Conservation (phyloP, 2,329 filamentous ascomycete genomes). For the Juglanconis juglandina region DNA sequence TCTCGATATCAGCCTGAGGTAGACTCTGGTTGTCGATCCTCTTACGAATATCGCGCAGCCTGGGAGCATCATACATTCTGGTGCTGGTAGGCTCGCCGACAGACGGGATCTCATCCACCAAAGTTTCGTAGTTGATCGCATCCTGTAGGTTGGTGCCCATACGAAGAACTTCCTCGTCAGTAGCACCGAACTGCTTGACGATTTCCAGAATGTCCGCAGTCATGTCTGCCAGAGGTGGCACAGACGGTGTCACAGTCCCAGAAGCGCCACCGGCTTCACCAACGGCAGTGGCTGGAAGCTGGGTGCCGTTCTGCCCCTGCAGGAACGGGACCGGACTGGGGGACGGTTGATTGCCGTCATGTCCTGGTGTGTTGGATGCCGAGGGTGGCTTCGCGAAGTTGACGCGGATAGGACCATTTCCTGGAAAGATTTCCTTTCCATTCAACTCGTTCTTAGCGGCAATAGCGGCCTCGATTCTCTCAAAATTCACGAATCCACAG, state of each 20-base stretch:
- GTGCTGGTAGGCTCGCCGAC: slow-evolving; percentile 85
- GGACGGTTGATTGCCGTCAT: slow-evolving; percentile 82
- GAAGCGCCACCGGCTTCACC: slow-evolving; percentile 27
- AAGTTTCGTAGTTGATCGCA: slow-evolving; percentile 71
- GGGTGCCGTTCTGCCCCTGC: slow-evolving; percentile 49
- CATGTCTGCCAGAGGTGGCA: slow-evolving; percentile 73
- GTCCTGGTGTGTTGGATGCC: slow-evolving; percentile 81
- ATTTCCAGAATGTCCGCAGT: slow-evolving; percentile 81
- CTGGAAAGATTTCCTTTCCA: slow-evolving; percentile 97
- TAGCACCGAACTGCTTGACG: slow-evolving; percentile 82
- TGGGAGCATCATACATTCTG: slow-evolving; percentile 87
- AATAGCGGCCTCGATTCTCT: slow-evolving; percentile 84
- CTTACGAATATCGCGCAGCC: slow-evolving; percentile 93
- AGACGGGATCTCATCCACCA: slow-evolving; percentile 80
- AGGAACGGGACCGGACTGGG: slow-evolving; percentile 84
- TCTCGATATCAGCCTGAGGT: slow-evolving; percentile 83
- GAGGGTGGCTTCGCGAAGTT: slow-evolving; percentile 97
- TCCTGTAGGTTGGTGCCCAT: slow-evolving; percentile 72
- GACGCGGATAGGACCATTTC: slow-evolving; percentile 89
- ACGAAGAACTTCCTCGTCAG: slow-evolving; percentile 69
- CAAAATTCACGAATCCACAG: slow-evolving; percentile 98
- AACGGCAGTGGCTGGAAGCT: slow-evolving; percentile 40
- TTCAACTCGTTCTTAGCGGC: slow-evolving; percentile 85
- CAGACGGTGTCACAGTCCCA: slow-evolving; percentile 53
- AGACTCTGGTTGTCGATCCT: slow-evolving; percentile 93